Percentiles rank a stretch among this genome's conserved stretches.
phyloP scores from a whole-genome alignment of 305 asterid genomes.

The Fraxinus nigra region DNA sequence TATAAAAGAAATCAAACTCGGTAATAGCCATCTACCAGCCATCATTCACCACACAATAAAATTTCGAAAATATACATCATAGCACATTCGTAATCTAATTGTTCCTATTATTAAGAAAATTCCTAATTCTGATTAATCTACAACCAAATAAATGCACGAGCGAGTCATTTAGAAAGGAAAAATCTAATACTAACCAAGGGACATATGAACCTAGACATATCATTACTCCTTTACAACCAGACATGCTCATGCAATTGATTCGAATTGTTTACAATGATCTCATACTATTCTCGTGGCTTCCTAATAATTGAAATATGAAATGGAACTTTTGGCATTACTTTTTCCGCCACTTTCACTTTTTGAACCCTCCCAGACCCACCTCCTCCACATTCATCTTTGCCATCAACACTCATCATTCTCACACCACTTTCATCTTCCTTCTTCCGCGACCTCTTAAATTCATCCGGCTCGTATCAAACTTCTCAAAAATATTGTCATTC shows the following conservation, averaged over 20 bases:
- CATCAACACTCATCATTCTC: conserved; percentile 36
- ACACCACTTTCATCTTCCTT: conserved; percentile 63
- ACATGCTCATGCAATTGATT: conserved; percentile 87
- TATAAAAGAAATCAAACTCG: too few species aligned
- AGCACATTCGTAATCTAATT: background rate
- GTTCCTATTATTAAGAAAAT: background rate
- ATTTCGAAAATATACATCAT: background rate
- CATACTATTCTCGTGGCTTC: conserved; percentile 78
- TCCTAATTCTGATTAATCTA: background rate
- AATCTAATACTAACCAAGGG: conserved; percentile 63
- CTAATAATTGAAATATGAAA: conserved; percentile 71
- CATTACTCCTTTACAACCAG: conserved; percentile 81
- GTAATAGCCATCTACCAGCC: too few species aligned
- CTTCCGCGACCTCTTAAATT: conserved; percentile 49
- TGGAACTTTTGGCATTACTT: conserved; percentile 69
- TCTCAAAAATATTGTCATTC: conserved; percentile 70
- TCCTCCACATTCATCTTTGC: conserved; percentile 28
- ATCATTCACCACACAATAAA: background rate
- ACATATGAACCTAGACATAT: conserved; percentile 64
- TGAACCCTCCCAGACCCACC: conserved; percentile 25
- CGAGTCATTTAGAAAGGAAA: background rate
- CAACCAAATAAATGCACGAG: background rate
- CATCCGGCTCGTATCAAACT: conserved; percentile 70
- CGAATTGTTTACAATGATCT: conserved; percentile 72
- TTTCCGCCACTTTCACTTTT: conserved; percentile 67